Evolutionary conservation across 2,329 filamentous ascomycete genomes (phyloP), one percentile per base, ranked within the genome.

Genomic region (Sclerotinia glacialis): DNA sequence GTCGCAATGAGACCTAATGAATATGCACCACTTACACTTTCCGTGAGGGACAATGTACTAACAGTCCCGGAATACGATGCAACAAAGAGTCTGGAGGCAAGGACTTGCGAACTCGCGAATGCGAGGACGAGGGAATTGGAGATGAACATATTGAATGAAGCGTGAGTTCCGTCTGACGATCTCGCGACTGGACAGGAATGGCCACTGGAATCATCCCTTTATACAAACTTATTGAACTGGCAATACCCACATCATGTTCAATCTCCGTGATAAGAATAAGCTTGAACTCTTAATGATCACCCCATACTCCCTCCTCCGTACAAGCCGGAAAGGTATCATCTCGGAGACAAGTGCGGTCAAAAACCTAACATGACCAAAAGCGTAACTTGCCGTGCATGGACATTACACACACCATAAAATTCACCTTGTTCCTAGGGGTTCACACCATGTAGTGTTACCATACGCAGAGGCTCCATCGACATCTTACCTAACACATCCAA

Each of bases 41-140:
- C 31, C 3, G 31, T 28, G 2, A 61, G 31, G 7, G 44, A 49
- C 31, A 61, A 31, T 11, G 58, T 61, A 21, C 28, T 49, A 12
- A 61, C 21, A 3, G 31, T 49, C 3, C 58, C 58, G 14, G 58
- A 9, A 37, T 61, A 61, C 9, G 58, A 61, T 6, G 58, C 58
- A 4, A 49, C 58, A 16, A 61, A 61, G 31, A 61, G 58, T 37
- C 58, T 49, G 14, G 28, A 37, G 2, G 58, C 58, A 23, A 61
- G 58, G 11, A 14, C 44, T 21, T 37, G 31, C 8, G 46, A 49
- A 12, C 58, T 37, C 2, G 58, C 58, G 28, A 61, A 18, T 2
- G 44, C n/a, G n/a, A 61, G 44, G 16, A 61, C 34, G 14, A 61
- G 44, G 5, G 46, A 40, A 26, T 44, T 23, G n/a, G 58, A 61